These are phyloP conservation scores for Plantago ovata DNA, from an alignment of 257 asterid genomes.

Conservation along the genomic window DNA sequence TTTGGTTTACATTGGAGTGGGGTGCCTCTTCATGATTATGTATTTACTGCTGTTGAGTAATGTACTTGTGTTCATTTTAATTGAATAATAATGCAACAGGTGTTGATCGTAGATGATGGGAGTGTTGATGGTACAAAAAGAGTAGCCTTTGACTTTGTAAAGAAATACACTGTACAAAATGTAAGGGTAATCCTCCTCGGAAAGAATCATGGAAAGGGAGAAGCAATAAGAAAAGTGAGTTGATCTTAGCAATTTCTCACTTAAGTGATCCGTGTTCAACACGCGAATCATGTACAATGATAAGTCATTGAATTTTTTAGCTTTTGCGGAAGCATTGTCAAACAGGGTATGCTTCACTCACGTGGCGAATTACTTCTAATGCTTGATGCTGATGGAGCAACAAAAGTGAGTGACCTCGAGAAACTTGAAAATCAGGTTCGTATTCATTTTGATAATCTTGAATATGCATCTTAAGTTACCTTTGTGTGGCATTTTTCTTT, in stretches of 20 bases:
- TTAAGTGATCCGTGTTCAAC: slow-evolving; percentile 9
- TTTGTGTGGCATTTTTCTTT: slow-evolving; percentile 11
- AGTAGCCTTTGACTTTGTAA: slow-evolving; percentile 87
- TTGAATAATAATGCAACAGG: slow-evolving; percentile 39
- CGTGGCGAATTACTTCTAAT: slow-evolving; percentile 94
- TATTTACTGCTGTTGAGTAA: too few species aligned
- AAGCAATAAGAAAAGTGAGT: slow-evolving; percentile 98
- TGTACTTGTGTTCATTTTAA: too few species aligned
- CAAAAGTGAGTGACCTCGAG: slow-evolving; percentile 84
- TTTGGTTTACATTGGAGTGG: too few species aligned
- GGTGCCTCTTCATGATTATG: too few species aligned
- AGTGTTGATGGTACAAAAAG: slow-evolving; percentile 81
- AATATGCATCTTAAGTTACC: slow-evolving; percentile 12
- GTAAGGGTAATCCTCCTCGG: slow-evolving; percentile 91
- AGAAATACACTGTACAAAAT: slow-evolving; percentile 71
- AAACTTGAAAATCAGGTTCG: slow-evolving; percentile 95
- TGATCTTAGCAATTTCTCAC: slow-evolving; percentile 21
- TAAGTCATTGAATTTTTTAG: slow-evolving; percentile 49
- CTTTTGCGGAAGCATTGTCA: slow-evolving; percentile 79
- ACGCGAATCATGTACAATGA: slow-evolving; percentile 9
- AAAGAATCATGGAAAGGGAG: slow-evolving; percentile 97
- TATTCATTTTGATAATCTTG: slow-evolving; percentile 18
- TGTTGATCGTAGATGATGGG: slow-evolving; percentile 91
- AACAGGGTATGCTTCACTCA: slow-evolving; percentile 99
- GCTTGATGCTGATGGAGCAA: slow-evolving; percentile 99